These are phyloP conservation scores for Cladophialophora carrionii DNA, from an alignment of 2,329 filamentous ascomycete genomes.

Conservation along the genomic window DNA sequence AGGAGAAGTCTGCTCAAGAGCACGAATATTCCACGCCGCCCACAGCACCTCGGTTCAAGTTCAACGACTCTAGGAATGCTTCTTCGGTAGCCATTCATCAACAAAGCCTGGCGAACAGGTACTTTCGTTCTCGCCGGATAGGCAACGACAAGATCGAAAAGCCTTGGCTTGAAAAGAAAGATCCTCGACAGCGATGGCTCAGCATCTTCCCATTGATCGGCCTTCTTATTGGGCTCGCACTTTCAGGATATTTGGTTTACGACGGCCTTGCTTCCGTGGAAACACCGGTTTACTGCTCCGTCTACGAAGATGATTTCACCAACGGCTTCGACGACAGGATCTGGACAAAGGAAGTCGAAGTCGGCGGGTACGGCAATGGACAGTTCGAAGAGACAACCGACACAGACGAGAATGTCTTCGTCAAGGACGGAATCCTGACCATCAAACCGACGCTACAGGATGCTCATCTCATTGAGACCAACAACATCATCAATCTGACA, in stretches of 20 bases:
- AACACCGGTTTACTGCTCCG: conserved; percentile 71
- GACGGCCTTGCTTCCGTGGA: conserved; percentile 73
- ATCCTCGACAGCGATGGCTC: conserved; percentile 83
- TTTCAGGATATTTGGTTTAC: conserved; percentile 74
- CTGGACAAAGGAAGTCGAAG: conserved; percentile 74
- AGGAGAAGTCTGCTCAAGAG: neutral
- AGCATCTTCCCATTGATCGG: conserved; percentile 77
- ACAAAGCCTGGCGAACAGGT: conserved; percentile 8
- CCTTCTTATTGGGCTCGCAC: conserved; percentile 66
- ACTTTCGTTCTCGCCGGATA: conserved; percentile 59
- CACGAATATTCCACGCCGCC: neutral
- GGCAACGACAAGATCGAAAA: conserved; percentile 69
- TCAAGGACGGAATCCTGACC: conserved; percentile 69
- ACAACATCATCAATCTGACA: conserved; percentile 70
- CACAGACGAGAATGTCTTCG: conserved; percentile 72
- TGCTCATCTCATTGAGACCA: conserved; percentile 63
- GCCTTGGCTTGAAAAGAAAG: conserved; percentile 71
- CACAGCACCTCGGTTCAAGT: conserved; percentile 1
- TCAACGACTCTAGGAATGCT: conserved; percentile 8
- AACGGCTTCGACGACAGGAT: conserved; percentile 52
- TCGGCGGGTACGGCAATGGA: conserved; percentile 61
- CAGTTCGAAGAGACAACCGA: conserved; percentile 78
- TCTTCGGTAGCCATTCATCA: conserved; percentile 7
- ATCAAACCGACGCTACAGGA: conserved; percentile 81
- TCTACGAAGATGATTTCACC: conserved; percentile 69